phyloP scores from a whole-genome alignment of 129 eudicot genomes.

The Lactuca sativa region DNA sequence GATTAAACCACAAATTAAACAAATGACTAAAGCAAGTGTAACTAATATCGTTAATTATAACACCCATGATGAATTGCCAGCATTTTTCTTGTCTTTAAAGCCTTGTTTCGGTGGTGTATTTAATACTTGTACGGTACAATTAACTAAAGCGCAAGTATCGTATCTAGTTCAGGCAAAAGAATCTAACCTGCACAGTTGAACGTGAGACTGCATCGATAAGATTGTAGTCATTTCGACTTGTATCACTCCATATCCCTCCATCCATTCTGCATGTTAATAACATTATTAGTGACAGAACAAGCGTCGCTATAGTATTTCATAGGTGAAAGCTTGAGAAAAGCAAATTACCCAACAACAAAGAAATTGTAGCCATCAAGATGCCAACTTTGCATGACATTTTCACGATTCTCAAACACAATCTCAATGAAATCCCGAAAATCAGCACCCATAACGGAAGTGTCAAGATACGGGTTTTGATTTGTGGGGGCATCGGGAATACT shows the following conservation, averaged over 20 bases:
- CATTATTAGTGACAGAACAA: neutral
- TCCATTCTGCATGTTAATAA: conserved; percentile 60
- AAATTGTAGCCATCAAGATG: conserved; percentile 89
- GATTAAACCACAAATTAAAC: too few species aligned
- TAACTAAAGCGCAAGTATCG: neutral
- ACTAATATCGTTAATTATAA: neutral
- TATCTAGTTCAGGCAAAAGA: neutral
- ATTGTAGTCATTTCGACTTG: conserved; percentile 53
- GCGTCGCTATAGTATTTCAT: neutral
- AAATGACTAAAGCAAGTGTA: neutral
- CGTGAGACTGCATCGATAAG: conserved; percentile 69
- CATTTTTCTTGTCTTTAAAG: neutral
- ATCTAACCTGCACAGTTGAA: conserved; percentile 62
- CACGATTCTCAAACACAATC: conserved; percentile 73
- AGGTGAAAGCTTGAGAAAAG: neutral
- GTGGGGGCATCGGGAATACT: conserved; percentile 65
- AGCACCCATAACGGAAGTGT: conserved; percentile 81
- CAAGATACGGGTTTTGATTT: conserved; percentile 37
- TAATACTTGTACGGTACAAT: neutral
- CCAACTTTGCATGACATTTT: conserved; percentile 65
- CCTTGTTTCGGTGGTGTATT: neutral
- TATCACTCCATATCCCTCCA: conserved; percentile 58
- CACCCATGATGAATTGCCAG: neutral
- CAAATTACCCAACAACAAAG: conserved; percentile 83
- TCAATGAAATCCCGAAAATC: conserved; percentile 64